Conservation (phyloP, 2,329 filamentous ascomycete species). For the Calonectria multiphialidica region DNA sequence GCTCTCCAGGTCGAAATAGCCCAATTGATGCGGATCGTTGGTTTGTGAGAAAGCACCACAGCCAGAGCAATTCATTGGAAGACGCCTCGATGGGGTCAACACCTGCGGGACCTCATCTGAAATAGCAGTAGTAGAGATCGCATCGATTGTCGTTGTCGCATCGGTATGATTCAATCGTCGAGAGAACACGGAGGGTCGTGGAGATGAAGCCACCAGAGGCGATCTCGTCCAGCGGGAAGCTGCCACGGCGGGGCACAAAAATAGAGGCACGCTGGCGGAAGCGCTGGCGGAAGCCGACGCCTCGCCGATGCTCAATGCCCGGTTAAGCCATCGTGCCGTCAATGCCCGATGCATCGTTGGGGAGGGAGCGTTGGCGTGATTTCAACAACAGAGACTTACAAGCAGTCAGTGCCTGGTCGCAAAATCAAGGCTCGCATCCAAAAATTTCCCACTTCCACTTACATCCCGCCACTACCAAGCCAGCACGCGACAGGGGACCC, state of each 20-base stretch:
- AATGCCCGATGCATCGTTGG: slow-evolving; percentile 58
- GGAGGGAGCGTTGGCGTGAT: slow-evolving; percentile 8
- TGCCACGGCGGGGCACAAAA: slow-evolving; percentile 60
- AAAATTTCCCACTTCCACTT: slow-evolving; percentile 40
- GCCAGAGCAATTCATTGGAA: slow-evolving; percentile 72
- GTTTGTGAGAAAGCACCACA: slow-evolving; percentile 76
- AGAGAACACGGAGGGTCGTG: slow-evolving; percentile 32
- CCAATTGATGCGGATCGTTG: slow-evolving; percentile 61
- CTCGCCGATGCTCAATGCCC: slow-evolving; percentile 57
- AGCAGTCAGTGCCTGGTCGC: slow-evolving; percentile 16
- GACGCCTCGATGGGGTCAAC: slow-evolving; percentile 33
- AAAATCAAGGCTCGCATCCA: slow-evolving; percentile 24
- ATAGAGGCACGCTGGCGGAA: slow-evolving; percentile 57
- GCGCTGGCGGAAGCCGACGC: slow-evolving; percentile 49
- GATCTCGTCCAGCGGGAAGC: slow-evolving; percentile 28
- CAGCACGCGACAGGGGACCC: slow-evolving; percentile 23
- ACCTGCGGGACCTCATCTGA: neutral
- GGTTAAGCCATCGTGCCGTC: slow-evolving; percentile 56
- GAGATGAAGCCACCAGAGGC: slow-evolving; percentile 16
- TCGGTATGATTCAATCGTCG: slow-evolving; percentile 46
- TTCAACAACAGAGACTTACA: slow-evolving; percentile 4
- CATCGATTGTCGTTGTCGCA: slow-evolving; percentile 14
- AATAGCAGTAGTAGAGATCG: neutral
- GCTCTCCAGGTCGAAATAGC: slow-evolving; percentile 67
- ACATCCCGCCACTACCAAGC: slow-evolving; percentile 10